Evolutionary conservation across 148 eudicot genomes (phyloP).

Genomic region (Limonium bicolor): DNA sequence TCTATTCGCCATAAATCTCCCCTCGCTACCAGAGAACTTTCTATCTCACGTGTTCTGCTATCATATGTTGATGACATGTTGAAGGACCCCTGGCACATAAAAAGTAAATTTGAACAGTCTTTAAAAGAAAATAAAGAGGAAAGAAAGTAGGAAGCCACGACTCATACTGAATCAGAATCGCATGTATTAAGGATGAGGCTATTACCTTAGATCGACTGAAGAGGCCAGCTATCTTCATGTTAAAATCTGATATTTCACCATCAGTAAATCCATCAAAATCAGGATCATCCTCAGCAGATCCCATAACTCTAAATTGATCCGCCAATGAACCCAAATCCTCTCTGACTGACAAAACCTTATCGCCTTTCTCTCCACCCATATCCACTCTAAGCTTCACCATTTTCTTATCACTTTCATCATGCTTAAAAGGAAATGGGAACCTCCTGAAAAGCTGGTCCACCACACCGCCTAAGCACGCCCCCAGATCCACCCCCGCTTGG

Average conservation of each 20-base stretch:
- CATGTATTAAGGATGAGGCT: neutral
- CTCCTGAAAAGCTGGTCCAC: conserved; percentile 62
- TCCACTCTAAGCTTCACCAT: conserved; percentile 24
- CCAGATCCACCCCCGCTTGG: conserved; percentile 72
- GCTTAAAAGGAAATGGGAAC: conserved; percentile 47
- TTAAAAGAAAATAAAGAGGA: no score
- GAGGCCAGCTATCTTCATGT: conserved; percentile 38
- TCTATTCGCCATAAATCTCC: conserved; percentile 96
- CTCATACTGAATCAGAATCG: no score
- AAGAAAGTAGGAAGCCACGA: no score
- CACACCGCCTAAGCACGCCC: conserved; percentile 61
- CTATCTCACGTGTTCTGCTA: conserved; percentile 63
- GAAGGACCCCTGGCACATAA: conserved; percentile 56
- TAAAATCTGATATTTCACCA: conserved; percentile 46
- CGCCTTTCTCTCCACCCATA: conserved; percentile 15
- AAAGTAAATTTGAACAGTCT: neutral
- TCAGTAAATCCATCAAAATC: conserved; percentile 19
- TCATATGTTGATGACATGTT: conserved; percentile 76
- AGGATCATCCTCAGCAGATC: conserved; percentile 29
- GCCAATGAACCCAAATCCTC: conserved; percentile 65
- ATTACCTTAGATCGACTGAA: conserved; percentile 73
- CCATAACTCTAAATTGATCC: conserved; percentile 44
- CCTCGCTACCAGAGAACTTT: conserved; percentile 75
- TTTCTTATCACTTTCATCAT: conserved; percentile 22
- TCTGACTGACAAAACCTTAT: conserved; percentile 24